A percentile compares a stretch with the other conserved stretches of the same genome.
Evolutionary conservation across 2,329 filamentous ascomycete genomes (phyloP).

Genomic region (Beauveria caledonica): DNA sequence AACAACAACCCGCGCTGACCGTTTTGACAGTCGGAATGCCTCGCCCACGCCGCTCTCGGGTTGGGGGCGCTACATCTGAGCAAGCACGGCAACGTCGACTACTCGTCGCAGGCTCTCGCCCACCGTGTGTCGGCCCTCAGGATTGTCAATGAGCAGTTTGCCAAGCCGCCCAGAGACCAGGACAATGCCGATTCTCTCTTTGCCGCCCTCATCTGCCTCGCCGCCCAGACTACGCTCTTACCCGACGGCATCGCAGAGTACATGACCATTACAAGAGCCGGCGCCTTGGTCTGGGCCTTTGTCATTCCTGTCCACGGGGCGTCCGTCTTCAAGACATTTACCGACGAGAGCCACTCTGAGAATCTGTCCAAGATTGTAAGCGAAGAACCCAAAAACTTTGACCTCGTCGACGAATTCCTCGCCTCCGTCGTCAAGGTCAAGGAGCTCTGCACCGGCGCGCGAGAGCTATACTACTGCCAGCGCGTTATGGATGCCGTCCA

Average conservation of each 20-base stretch:
- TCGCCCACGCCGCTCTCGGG: slow-evolving; percentile 31
- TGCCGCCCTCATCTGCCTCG: slow-evolving; percentile 26
- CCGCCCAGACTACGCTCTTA: slow-evolving; percentile 29
- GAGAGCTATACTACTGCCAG: slow-evolving; percentile 16
- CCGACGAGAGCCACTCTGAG: slow-evolving; percentile 20
- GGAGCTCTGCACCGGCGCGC: slow-evolving; percentile 14
- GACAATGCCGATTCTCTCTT: slow-evolving; percentile 29
- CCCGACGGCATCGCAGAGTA: slow-evolving; percentile 31
- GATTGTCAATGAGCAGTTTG: slow-evolving; percentile 25
- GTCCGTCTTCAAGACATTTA: slow-evolving; percentile 19
- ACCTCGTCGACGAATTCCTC: slow-evolving; percentile 16
- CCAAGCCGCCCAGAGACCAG: slow-evolving; percentile 17
- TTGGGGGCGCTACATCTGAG: slow-evolving; percentile 30
- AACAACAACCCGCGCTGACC: neutral
- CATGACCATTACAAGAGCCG: slow-evolving; percentile 26
- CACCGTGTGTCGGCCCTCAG: slow-evolving; percentile 29
- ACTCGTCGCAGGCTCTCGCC: slow-evolving; percentile 22
- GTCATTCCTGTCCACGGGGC: slow-evolving; percentile 16
- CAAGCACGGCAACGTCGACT: slow-evolving; percentile 21
- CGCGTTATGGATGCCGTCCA: slow-evolving; percentile 14
- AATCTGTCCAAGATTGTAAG: slow-evolving; percentile 17
- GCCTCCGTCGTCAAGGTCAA: slow-evolving; percentile 14
- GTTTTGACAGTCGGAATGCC: slow-evolving; percentile 24
- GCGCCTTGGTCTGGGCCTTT: slow-evolving; percentile 17
- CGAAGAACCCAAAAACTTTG: slow-evolving; percentile 18